phyloP scores from a whole-genome alignment of 257 asterid genomes.

The Solanum okadae region DNA sequence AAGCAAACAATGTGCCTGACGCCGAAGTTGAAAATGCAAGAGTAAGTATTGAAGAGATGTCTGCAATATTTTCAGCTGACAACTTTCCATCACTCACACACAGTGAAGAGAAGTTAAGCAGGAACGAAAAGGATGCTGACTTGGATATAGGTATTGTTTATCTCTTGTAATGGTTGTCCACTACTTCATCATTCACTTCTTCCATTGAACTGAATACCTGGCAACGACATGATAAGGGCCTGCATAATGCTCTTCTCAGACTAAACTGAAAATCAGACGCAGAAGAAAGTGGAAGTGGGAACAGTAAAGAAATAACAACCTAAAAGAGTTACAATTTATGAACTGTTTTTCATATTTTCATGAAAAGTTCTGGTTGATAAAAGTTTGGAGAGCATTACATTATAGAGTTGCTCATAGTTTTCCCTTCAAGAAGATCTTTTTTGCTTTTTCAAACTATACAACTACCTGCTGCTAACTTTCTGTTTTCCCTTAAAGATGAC shows the following conservation, averaged over 20 bases:
- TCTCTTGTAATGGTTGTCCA: background rate
- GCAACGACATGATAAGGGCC: background rate
- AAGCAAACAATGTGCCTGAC: constrained; percentile 36
- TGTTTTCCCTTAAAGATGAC: constrained; percentile 38
- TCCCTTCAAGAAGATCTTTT: background rate
- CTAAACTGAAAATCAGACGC: background rate
- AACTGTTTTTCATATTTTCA: background rate
- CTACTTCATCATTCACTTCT: background rate
- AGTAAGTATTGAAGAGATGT: constrained; percentile 46
- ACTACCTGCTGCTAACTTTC: background rate
- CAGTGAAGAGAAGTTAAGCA: constrained; percentile 26
- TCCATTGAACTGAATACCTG: background rate
- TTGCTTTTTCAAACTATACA: background rate
- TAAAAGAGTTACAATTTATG: background rate
- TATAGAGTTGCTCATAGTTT: background rate
- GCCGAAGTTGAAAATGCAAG: constrained; percentile 38
- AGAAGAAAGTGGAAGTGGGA: background rate
- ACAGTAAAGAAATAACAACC: background rate
- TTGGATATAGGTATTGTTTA: constrained; percentile 61
- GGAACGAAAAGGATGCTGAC: constrained; percentile 33
- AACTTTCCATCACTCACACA: constrained; percentile 49
- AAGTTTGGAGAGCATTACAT: background rate
- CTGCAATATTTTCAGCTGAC: constrained; percentile 39
- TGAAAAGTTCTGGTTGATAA: background rate
- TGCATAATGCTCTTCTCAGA: background rate